Evolutionary conservation across 148 eudicot species (phyloP), one percentile per base, ranked within the genome.

Genomic region (Rheum nobile): DNA sequence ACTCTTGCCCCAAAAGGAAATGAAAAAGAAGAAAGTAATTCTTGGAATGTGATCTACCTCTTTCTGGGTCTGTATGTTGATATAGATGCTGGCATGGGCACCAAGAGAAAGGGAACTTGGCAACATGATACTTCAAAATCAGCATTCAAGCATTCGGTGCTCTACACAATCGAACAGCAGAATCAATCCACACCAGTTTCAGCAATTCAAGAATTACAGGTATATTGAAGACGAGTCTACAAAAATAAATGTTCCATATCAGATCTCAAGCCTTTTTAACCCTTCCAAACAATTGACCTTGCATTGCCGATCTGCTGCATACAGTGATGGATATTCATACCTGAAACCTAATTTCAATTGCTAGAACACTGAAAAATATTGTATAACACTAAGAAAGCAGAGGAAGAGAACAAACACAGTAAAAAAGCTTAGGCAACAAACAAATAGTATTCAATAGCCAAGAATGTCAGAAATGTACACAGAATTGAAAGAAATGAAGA

Each of bases 391-490:
- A 50, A n/a, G 0, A 2, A n/a, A 8, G 22, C 16, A 43, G 17
- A 43, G 46, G 46, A 43, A 16, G n/a, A n/a, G n/a, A n/a, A n/a
- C n/a, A n/a, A 50, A 50, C n/a, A 59, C 34, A 59, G 67, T 59
- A 17, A 11, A 59, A 28, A 41, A 50, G 24, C 19, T 22, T 19
- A n/a, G 26, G 57, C 26, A 50, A 28, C 34, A 10, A 12, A 54
- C 61, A 59, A 57, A 28, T 10, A 59, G 34, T 26, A n/a, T n/a
- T n/a, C 34, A 28, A 13, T 12, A 59, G 28, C 10, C 67, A 29
- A 28, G 61, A 50, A 22, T 59, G 17, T 59, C 32, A 26, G 67
- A 59, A 59, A 59, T 59, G 67, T 59, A 59, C 67, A 59, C 67
- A 59, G 28, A 59, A 59, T 54, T 54, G 61, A 52, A 52, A 44